Base-by-base conservation (phyloP, 495 filamentous ascomycete genomes). In the Glonium stellatum region DNA sequence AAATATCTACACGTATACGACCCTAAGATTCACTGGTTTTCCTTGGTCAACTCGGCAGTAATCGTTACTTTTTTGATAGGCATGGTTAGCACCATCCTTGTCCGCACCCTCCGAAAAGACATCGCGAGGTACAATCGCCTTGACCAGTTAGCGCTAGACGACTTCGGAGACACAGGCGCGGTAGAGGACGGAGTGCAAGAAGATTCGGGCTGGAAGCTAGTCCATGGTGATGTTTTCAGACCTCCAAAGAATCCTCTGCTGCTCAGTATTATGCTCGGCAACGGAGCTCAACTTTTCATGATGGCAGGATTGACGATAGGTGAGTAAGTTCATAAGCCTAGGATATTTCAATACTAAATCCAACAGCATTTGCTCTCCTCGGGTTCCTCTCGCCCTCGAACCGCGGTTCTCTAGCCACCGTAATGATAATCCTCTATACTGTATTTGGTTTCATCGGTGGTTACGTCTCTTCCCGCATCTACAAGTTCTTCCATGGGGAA, bases 11-110 rank as follows among this genome's bases (percentile, higher is more conserved):
- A 96, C 67, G 92, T 97, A 21, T 90, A 88, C 64, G 89, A 97
- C 73, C 91, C 93, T 42, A 90, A 88, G 74, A 97, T 98, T 67
- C 93, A 97, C 72, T 98, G 93, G 93, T 93, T 96, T 73, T 96
- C 89, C 11, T 82, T 98, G 39, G 85, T 97, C 78, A 96, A 93
- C 72, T 95, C 92, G 37, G 85, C 95, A 10, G 82, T 96, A 53
- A 92, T 98, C 62, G 91, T 97, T 36, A 79, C 92, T 36, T 93
- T 97, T 78, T 78, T 98, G 36, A 86, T 90, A 21, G 82, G 88
- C 37, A 96, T 92, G 72, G 93, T 98, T 48, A 83, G 85, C 68
- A 93, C 91, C 62, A 87, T 97, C 35, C 81, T 98, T 15, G 73
- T 93, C 61, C 81, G 92, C 49, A 89, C 93, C 13, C 75, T 98